Base-by-base conservation (phyloP, 2,329 filamentous ascomycete species). In the Phaeosphaeriaceae sp. region DNA sequence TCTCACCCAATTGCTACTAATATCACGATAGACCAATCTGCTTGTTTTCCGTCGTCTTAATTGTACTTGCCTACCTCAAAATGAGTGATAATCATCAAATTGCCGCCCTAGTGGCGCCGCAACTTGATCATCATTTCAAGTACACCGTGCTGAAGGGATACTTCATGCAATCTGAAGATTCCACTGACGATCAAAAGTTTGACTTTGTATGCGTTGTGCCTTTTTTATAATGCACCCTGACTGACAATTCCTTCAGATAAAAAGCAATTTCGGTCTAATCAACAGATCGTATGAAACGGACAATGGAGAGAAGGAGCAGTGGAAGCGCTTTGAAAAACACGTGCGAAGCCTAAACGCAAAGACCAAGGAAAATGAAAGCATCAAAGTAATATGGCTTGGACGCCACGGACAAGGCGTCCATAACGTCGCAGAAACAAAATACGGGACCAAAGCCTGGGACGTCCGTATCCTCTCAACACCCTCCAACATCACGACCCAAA, bases 351-450 rank as follows among this genome's bases (percentile, higher is more conserved):
- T 89, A 17, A 84, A 85, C 66, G 55, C 66, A 4, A 67, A 76
- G 1, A 67, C 67, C 1, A 60, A 59, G n/a, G 64, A 71, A 2
- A 76, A 74, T 21, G 77, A 79, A 4, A 72, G 76, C 12, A 87
- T 86, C 75, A 90, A 89, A 70, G 77, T 90, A 6, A 67, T 90
- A 17, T 86, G 86, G 68, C 77, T 89, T 63, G 87, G 83, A 16
- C 81, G 88, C 32, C 88, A 90, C 67, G 88, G 87, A 8, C 81
- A 90, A 70, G 87, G 87, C 0, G 76, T 75, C 50, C 82, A 87
- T 64, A 87, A 87, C 64, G 82, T 84, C 13, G 87, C 86, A 7
- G 84, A 89, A 72, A 74, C 76, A n/a, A 86, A 79, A 62, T 89
- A 88, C 60, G 86, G 86, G 23, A 89, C 86, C 0, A 77, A 81